A percentile compares a stretch with the other conserved stretches of the same genome.
These are phyloP conservation scores for Termitomyces heimii DNA, from an alignment of 768 basidiomycete species.

Conservation along the genomic window DNA sequence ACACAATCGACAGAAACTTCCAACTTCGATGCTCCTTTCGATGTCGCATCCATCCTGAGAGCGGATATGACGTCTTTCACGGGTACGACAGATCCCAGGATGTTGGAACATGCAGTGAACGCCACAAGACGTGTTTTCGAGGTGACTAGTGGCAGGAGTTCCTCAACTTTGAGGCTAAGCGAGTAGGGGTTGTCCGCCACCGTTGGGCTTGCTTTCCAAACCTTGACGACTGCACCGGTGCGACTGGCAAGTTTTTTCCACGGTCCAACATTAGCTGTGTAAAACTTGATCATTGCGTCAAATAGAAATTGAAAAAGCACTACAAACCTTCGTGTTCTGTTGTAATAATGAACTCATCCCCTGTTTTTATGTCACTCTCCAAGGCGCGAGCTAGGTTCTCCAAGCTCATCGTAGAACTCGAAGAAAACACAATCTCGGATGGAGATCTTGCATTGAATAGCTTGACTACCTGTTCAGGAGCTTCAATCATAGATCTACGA, in stretches of 20 bases:
- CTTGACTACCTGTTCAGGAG: conserved; percentile 43
- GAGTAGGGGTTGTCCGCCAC: conserved; percentile 62
- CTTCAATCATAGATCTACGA: conserved; percentile 39
- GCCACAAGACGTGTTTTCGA: conserved; percentile 66
- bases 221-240: conserved; percentile 45
- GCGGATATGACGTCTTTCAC: conserved; percentile 51
- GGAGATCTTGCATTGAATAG: conserved; percentile 60
- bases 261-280: conserved; percentile 61
- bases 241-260: conserved; percentile 73
- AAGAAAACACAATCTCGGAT: conserved; percentile 61
- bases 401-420: conserved; percentile 61
- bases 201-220: conserved; percentile 49
- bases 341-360: conserved; percentile 75
- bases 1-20: conserved; percentile 75
- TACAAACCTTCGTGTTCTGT: conserved; percentile 71
- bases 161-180: conserved; percentile 43
- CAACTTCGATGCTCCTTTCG: conserved; percentile 50
- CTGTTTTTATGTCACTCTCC: conserved; percentile 44
- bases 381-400: conserved; percentile 65
- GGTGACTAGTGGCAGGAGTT: conserved; percentile 58
- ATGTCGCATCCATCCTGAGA: conserved; percentile 42
- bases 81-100: conserved; percentile 62
- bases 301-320: not conserved
- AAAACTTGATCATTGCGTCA: not conserved
- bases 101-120: conserved; percentile 70